A percentile compares a stretch with the other conserved stretches of the same genome.
Evolutionary conservation across 352 stramenopile species (phyloP).

Genomic region (Globisporangium splendens): DNA sequence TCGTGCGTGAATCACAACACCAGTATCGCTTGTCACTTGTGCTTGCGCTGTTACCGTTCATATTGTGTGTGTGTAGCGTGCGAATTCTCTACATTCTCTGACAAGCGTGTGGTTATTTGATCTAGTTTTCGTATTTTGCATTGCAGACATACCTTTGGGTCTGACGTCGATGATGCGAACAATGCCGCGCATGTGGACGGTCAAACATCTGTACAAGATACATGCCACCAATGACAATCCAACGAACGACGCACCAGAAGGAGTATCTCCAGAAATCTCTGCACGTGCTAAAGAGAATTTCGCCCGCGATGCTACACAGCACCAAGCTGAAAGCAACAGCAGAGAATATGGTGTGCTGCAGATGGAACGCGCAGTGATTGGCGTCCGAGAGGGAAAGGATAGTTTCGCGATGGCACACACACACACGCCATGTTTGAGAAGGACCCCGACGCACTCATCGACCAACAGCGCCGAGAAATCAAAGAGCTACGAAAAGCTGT

Average conservation of each 20-base stretch:
- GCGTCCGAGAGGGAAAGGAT: slow-evolving; percentile 19
- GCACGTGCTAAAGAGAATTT: slow-evolving; percentile 88
- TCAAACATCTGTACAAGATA: slow-evolving; percentile 73
- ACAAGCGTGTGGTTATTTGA: too few species aligned
- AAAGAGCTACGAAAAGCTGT: slow-evolving; percentile 78
- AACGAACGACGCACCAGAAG: slow-evolving; percentile 72
- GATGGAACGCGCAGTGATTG: slow-evolving; percentile 59
- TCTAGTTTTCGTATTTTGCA: too few species aligned
- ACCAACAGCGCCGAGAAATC: slow-evolving; percentile 58
- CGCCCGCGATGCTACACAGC: slow-evolving; percentile 56
- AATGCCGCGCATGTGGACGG: background rate
- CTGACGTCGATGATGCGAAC: too few species aligned
- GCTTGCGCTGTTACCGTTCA: too few species aligned
- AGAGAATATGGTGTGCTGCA: slow-evolving; percentile 85
- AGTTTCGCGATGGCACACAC: slow-evolving; percentile 8
- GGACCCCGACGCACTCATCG: slow-evolving; percentile 54
- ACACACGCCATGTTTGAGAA: slow-evolving; percentile 18
- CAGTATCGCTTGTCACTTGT: too few species aligned
- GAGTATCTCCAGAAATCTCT: slow-evolving; percentile 92
- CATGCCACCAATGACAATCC: slow-evolving; percentile 47
- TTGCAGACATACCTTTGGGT: too few species aligned
- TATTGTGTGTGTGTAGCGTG: too few species aligned
- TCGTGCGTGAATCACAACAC: too few species aligned
- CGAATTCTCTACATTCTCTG: too few species aligned
- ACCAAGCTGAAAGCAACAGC: slow-evolving; percentile 63